Percentiles rank a stretch among this genome's conserved stretches.
These are phyloP conservation scores for Simplicillium sp. DNA, from an alignment of 2,329 filamentous ascomycete species.

Conservation along the genomic window DNA sequence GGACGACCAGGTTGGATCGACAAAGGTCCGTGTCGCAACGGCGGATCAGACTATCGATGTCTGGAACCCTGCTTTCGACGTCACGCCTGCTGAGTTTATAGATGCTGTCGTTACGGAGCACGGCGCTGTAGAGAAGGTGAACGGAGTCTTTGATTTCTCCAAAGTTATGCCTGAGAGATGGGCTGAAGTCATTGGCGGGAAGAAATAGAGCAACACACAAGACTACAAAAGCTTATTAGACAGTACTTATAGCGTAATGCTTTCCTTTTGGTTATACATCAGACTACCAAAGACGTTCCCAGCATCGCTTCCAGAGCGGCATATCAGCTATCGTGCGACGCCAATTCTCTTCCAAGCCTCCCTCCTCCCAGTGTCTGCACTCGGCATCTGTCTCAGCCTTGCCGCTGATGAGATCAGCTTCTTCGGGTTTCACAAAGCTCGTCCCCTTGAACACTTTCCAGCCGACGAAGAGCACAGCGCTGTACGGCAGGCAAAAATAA, in stretches of 20 bases:
- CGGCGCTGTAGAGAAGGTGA: slow-evolving; percentile 70
- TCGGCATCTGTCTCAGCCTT: slow-evolving; percentile 56
- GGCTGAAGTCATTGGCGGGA: slow-evolving; percentile 19
- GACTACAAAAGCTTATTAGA: too few species aligned
- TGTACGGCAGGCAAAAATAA: slow-evolving; percentile 45
- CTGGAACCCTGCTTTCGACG: slow-evolving; percentile 97
- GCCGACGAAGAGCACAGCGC: slow-evolving; percentile 46
- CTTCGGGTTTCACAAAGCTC: slow-evolving; percentile 40
- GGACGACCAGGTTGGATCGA: slow-evolving; percentile 46
- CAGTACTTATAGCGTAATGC: too few species aligned
- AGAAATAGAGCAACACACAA: too few species aligned
- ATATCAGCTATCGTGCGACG: slow-evolving; percentile 23
- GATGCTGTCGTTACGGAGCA: slow-evolving; percentile 92
- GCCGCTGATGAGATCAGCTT: slow-evolving; percentile 53
- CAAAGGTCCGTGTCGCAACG: slow-evolving; percentile 66
- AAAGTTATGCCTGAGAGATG: slow-evolving; percentile 47
- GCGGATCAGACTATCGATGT: slow-evolving; percentile 71
- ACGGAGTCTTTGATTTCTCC: slow-evolving; percentile 61
- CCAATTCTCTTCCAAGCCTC: slow-evolving; percentile 35
- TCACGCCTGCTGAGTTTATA: slow-evolving; percentile 81
- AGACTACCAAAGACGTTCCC: slow-evolving; percentile 28
- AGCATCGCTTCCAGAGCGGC: slow-evolving; percentile 22
- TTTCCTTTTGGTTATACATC: too few species aligned
- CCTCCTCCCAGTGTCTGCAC: slow-evolving; percentile 32
- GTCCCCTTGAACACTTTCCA: slow-evolving; percentile 61